A percentile compares a stretch with the other conserved stretches of the same genome.
Evolutionary conservation across 768 basidiomycete genomes (phyloP).

Genomic region (Rhodotorula paludigena): DNA sequence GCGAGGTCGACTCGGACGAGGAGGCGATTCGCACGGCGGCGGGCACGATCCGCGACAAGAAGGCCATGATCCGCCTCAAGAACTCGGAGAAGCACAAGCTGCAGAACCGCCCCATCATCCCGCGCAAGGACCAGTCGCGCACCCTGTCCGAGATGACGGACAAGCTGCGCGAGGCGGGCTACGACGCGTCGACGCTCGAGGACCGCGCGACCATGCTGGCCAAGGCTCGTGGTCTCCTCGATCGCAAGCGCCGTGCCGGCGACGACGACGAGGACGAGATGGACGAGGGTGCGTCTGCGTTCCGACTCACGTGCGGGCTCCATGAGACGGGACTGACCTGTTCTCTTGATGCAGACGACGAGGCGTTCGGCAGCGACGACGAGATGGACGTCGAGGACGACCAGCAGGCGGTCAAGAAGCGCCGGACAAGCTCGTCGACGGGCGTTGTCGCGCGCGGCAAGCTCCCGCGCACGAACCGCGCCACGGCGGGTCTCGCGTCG

Average conservation of each 20-base stretch:
- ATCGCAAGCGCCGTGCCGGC: constrained; percentile 51
- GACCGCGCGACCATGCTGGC: constrained; percentile 80
- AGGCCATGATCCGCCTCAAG: constrained; percentile 42
- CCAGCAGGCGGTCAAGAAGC: constrained; percentile 38
- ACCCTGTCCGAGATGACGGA: constrained; percentile 68
- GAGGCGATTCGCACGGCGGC: constrained; percentile 60
- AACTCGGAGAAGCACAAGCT: constrained; percentile 77
- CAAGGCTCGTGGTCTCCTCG: constrained; percentile 55
- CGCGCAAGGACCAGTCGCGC: constrained; percentile 60
- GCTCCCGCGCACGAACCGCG: constrained; percentile 35
- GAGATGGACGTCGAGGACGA: constrained; percentile 50
- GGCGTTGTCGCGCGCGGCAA: constrained; percentile 38
- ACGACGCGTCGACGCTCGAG: constrained; percentile 79
- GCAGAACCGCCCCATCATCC: constrained; percentile 77
- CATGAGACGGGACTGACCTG: too few relatives aligned
- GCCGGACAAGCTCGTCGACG: constrained; percentile 16
- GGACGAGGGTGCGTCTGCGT: constrained; percentile 19
- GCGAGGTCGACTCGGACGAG: constrained; percentile 74
- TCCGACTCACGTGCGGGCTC: too few relatives aligned
- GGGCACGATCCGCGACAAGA: constrained; percentile 58
- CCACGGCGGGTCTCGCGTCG: constrained; percentile 22
- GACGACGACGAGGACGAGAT: constrained; percentile 47
- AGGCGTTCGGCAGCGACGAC: constrained; percentile 39
- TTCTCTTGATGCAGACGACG: not conserved
- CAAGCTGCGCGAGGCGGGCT: constrained; percentile 77